Conservation (phyloP, 1,139 yeast species). For the Yamadazyma atlantica region DNA sequence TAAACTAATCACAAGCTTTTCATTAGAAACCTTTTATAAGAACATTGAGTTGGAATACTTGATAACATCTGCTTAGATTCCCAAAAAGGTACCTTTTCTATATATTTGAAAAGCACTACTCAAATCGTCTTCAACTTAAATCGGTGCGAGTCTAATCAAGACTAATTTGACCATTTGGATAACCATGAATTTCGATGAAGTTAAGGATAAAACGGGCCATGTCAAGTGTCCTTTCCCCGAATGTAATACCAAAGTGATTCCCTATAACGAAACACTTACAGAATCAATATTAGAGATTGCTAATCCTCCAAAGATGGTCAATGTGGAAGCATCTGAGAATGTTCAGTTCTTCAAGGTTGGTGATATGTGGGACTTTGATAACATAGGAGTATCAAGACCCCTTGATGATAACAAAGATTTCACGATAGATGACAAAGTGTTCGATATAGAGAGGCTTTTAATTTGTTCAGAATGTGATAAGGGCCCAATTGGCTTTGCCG, state of each 20-base stretch:
- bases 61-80: too few species aligned
- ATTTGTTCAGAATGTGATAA: slow-evolving; percentile 74
- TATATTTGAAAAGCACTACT: too few species aligned
- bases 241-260: slow-evolving; percentile 39
- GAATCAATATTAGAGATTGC: slow-evolving; percentile 16
- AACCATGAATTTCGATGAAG: slow-evolving; percentile 10
- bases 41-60: too few species aligned
- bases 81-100: too few species aligned
- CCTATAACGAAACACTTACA: slow-evolving; percentile 18
- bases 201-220: slow-evolving; percentile 5
- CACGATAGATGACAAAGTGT: slow-evolving; percentile 15
- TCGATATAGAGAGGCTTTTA: slow-evolving; percentile 49
- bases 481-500: slow-evolving; percentile 75
- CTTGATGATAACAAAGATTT: slow-evolving; percentile 19
- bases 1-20: too few species aligned
- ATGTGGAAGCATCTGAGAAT: slow-evolving; percentile 11
- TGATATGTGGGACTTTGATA: slow-evolving; percentile 77
- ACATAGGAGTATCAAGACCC: slow-evolving; percentile 68
- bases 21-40: too few species aligned
- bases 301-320: slow-evolving; percentile 35
- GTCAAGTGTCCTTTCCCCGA: slow-evolving; percentile 33
- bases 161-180: too few species aligned
- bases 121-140: too few species aligned
- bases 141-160: too few species aligned
- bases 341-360: slow-evolving; percentile 37